phyloP scores from a whole-genome alignment of 441 rosid genomes.

The Eutrema salsugineum region DNA sequence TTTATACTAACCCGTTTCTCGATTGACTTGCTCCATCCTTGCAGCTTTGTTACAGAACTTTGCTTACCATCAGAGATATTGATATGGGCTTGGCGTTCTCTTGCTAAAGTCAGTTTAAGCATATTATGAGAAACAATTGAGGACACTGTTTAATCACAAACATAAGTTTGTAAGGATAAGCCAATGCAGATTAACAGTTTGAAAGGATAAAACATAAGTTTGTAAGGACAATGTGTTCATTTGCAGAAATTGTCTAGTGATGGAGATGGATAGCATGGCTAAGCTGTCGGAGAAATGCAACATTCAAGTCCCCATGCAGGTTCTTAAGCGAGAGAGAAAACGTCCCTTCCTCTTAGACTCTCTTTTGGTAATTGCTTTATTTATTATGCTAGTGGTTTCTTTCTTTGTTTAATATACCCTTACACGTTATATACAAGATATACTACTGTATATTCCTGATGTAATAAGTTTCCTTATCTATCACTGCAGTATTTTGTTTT shows the following conservation, averaged over 20 bases:
- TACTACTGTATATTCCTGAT: no score
- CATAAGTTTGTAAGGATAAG: background rate
- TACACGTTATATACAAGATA: no score
- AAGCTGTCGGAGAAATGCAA: constrained; percentile 85
- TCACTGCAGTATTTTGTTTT: no score
- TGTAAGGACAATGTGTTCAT: background rate
- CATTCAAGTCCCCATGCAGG: constrained; percentile 89
- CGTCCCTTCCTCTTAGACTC: no score
- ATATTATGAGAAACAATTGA: constrained; percentile 7
- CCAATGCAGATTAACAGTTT: background rate
- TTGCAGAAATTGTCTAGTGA: constrained; percentile 71
- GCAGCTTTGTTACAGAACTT: constrained; percentile 58
- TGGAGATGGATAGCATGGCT: constrained; percentile 79
- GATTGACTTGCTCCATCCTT: constrained; percentile 56
- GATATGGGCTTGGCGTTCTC: constrained; percentile 81
- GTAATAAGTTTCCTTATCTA: no score
- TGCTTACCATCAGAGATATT: constrained; percentile 80
- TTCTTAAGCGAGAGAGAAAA: constrained; percentile 74
- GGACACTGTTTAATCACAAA: background rate
- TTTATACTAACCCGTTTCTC: constrained; percentile 40
- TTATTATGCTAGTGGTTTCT: no score
- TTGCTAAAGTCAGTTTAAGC: constrained; percentile 29
- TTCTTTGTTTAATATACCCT: no score
- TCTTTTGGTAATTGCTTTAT: no score
- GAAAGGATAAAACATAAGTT: background rate